Percentiles rank a stretch among this genome's conserved stretches.
Conservation (phyloP, 805 yeast genomes). For the Yarrowia bubula region DNA sequence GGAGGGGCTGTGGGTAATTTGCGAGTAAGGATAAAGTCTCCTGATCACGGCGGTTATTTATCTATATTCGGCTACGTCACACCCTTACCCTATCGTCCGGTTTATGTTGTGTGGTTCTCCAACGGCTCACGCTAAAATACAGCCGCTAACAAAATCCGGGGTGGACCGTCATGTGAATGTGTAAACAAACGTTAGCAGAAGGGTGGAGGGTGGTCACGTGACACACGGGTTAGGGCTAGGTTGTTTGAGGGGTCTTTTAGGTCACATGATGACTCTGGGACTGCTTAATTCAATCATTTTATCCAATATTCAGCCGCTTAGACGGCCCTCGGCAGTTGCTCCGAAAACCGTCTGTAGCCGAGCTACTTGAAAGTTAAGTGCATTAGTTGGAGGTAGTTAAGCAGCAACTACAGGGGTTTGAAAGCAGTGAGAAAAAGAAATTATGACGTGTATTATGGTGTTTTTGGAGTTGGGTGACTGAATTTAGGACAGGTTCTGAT, state of each 20-base stretch:
- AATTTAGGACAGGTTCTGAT: too few species aligned
- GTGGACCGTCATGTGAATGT: constrained; percentile 2
- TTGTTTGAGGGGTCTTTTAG: too few species aligned
- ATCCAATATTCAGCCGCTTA: too few species aligned
- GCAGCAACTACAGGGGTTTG: not conserved
- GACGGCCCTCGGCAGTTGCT: not conserved
- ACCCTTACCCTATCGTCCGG: not conserved
- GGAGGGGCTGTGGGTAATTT: not conserved
- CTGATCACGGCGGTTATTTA: not conserved
- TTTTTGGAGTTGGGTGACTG: too few species aligned
- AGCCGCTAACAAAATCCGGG: constrained; percentile 8
- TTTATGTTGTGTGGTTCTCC: not conserved
- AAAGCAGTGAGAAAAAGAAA: not conserved
- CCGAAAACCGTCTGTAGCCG: constrained; percentile 15
- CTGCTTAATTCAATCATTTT: too few species aligned
- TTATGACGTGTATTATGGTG: not conserved
- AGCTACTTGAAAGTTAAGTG: not conserved
- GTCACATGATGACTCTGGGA: too few species aligned
- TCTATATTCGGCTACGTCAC: not conserved
- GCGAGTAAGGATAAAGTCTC: not conserved
- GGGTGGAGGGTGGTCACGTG: not conserved
- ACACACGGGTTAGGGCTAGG: too few species aligned
- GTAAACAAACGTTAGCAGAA: not conserved
- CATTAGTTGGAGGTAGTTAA: not conserved
- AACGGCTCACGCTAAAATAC: not conserved